Evolutionary conservation across 164 flowering plant species (phyloP), one percentile per base, ranked within the genome.

Genomic region (Cinnamomum chago): DNA sequence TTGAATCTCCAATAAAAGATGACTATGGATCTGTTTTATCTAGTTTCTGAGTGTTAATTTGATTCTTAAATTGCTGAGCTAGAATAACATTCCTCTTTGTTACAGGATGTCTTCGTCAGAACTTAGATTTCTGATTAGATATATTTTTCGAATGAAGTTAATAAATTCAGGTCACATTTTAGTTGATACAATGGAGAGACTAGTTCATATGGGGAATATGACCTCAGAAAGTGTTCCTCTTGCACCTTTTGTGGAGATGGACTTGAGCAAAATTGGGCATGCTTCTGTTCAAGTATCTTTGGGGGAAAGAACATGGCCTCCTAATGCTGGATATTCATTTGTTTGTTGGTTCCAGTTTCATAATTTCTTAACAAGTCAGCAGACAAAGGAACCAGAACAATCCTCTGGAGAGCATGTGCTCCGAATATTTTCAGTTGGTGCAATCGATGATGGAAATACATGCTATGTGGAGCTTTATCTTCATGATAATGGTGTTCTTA

Each of bases 221-320:
- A 80, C 83, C 58, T 85, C 85, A 62, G 95, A 89, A 67, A 83
- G 86, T 89, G 90, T 92, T 72, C 84, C 99, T 72, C 82, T 93
- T 64, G 97, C 98, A 65, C 99, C 99, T 18, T 95, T 88, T 84
- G 81, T 93, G 3, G 97, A 87, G 85, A 89, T 95, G 97, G 88
- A 92, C 81, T 90, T 93, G 96, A 91, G 93, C 78, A 95, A 88
- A 82, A 72, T 83, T 72, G 98, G 99, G 52, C 95, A 93, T 88
- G 97, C 97, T 70, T 90, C 91, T 76, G 77, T 95, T 77, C 98
- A 92, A 83, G 99, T 93, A 71, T 92, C 98, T 72, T 80, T 95
- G 33, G 99, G 99, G 51, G 98, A 93, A 80, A 89, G 99, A 84
- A 91, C 95, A 71, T 95, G 99, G 99, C 99, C 99, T 78, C 99